Percentiles rank a stretch among this genome's conserved stretches.
Conservation (phyloP, 75 land plant species). For the Chamaecyparis obtusa region DNA sequence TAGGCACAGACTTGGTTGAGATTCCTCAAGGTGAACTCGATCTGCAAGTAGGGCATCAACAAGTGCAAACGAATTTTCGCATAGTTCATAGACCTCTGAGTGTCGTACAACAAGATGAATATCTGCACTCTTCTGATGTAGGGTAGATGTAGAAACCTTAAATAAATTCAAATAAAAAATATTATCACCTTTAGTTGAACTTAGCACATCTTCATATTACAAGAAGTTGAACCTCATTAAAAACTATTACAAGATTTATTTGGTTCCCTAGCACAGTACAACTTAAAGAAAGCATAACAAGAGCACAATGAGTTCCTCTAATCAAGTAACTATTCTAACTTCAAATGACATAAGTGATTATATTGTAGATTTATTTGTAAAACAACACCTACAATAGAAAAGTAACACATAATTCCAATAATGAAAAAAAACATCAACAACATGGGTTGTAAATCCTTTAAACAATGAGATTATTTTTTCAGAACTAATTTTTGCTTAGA, state of each 20-base stretch:
- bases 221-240: neutral
- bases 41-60: constrained; percentile 96
- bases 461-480: neutral
- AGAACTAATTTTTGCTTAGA: neutral
- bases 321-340: neutral
- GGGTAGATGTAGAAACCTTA: neutral
- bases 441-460: neutral
- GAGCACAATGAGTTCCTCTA: neutral
- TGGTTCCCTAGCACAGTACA: neutral
- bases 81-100: constrained; percentile 92
- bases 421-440: neutral
- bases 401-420: neutral
- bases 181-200: neutral
- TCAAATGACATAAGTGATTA: neutral
- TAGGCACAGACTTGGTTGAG: constrained; percentile 66
- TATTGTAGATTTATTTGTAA: neutral
- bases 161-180: neutral
- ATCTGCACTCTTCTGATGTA: constrained; percentile 43
- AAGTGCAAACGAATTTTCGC: constrained; percentile 95
- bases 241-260: neutral
- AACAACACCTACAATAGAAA: neutral
- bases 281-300: neutral
- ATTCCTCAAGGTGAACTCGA: constrained; percentile 51
- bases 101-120: constrained; percentile 67
- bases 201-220: neutral